These are phyloP conservation scores for Tetrapisispora pingtungensis DNA, from an alignment of 805 yeast genomes.

Conservation along the genomic window DNA sequence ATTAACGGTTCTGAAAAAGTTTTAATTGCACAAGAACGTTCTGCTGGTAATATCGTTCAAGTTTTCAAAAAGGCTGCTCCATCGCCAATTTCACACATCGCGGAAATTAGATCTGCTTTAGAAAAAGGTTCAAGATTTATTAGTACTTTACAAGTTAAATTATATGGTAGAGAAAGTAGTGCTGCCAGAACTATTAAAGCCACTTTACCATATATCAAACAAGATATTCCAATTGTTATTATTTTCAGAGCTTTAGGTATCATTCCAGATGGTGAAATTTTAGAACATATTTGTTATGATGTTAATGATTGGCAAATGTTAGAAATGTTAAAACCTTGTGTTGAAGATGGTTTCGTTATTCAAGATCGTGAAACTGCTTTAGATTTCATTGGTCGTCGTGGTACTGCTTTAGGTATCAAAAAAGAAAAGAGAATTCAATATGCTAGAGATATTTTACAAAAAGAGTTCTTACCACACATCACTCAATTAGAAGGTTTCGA, in stretches of 20 bases:
- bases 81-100: constrained; percentile 89
- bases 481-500: constrained; percentile 97
- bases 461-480: constrained; percentile 93
- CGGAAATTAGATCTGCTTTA: constrained; percentile 92
- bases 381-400: constrained; percentile 97
- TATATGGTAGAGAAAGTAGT: constrained; percentile 70
- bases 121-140: constrained; percentile 96
- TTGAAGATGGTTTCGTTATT: constrained; percentile 96
- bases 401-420: constrained; percentile 90
- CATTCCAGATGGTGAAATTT: constrained; percentile 97
- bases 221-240: constrained; percentile 93
- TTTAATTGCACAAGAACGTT: constrained; percentile 94
- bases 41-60: constrained; percentile 97
- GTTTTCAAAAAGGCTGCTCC: constrained; percentile 97
- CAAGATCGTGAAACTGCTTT: constrained; percentile 97
- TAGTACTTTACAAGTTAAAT: constrained; percentile 86
- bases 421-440: constrained; percentile 97
- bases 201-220: constrained; percentile 90
- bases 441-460: constrained; percentile 92
- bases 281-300: constrained; percentile 97
- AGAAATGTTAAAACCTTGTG: constrained; percentile 97
- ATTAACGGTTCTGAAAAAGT: constrained; percentile 98
- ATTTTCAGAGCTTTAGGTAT: constrained; percentile 97
- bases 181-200: constrained; percentile 84
- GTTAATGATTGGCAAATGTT: constrained; percentile 99